Conservation (phyloP, 129 eudicot species). For the Ambrosia trifida region DNA sequence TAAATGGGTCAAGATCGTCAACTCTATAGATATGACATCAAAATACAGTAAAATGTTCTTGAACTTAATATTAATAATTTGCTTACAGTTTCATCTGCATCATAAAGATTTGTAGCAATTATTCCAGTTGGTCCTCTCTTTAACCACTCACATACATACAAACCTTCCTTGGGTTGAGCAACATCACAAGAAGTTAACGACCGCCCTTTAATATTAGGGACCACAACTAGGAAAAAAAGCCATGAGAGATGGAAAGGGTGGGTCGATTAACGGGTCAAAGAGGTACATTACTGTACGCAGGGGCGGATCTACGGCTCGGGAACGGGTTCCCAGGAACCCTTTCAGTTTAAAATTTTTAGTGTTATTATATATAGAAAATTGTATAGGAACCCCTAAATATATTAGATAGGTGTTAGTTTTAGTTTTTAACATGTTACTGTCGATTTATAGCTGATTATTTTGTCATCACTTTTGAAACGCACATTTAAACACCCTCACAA, state of each 20-base stretch:
- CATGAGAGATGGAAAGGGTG: neutral
- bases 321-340: too few species aligned
- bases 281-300: too few species aligned
- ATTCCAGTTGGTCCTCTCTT: slow-evolving; percentile 98
- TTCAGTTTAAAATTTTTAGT: too few species aligned
- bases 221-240: slow-evolving; percentile 53
- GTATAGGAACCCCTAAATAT: too few species aligned
- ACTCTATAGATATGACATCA: neutral
- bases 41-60: neutral
- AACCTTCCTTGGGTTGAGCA: slow-evolving; percentile 49
- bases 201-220: slow-evolving; percentile 77
- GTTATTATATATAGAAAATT: too few species aligned
- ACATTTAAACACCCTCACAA: too few species aligned
- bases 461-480: too few species aligned
- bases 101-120: slow-evolving; percentile 65
- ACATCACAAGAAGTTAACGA: slow-evolving; percentile 41
- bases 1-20: neutral
- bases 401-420: too few species aligned
- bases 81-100: neutral
- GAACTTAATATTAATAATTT: neutral
- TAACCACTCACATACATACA: slow-evolving; percentile 96
- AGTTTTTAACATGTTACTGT: too few species aligned
- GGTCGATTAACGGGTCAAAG: neutral
- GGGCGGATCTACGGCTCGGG: too few species aligned
- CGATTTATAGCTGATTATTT: too few species aligned